Evolutionary conservation across 495 filamentous ascomycete species (phyloP).

Genomic region (Patellaria atrata): DNA sequence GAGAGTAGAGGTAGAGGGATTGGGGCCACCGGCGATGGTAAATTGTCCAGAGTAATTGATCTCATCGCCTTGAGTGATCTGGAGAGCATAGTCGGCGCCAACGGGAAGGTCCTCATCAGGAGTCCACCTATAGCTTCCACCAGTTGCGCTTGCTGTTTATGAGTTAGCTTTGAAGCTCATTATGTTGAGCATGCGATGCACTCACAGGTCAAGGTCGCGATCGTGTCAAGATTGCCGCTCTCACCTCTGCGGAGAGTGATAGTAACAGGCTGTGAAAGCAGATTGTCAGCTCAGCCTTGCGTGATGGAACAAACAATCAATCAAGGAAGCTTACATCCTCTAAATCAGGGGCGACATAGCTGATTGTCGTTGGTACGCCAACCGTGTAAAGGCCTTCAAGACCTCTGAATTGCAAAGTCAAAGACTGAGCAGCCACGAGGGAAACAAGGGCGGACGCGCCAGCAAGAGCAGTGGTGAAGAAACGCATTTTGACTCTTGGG

Average conservation of each 20-base stretch:
- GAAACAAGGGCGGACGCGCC: constrained; percentile 19
- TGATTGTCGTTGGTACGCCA: constrained; percentile 12
- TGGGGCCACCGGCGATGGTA: constrained; percentile 18
- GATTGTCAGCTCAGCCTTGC: constrained; percentile 3
- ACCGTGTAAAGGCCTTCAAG: constrained; percentile 13
- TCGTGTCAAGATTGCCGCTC: constrained; percentile 15
- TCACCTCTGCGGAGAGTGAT: constrained; percentile 24
- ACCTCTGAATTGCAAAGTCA: constrained; percentile 17
- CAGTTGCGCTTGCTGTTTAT: constrained; percentile 7
- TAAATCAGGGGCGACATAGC: constrained; percentile 14
- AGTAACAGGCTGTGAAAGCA: constrained; percentile 16
- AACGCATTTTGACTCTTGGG: constrained; percentile 21
- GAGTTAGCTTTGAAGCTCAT: constrained; percentile 1
- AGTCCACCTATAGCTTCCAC: constrained; percentile 20
- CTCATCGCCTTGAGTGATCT: constrained; percentile 23
- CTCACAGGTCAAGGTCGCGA: constrained; percentile 19
- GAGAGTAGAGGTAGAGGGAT: constrained; percentile 1
- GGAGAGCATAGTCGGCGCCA: constrained; percentile 23
- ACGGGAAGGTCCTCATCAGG: constrained; percentile 15
- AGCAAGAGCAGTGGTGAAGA: constrained; percentile 18
- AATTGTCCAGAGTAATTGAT: constrained; percentile 27
- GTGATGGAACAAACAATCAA: not conserved
- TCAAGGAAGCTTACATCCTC: constrained; percentile 6
- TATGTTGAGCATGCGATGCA: not conserved
- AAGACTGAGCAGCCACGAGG: constrained; percentile 20